Evolutionary conservation across 805 yeast species (phyloP), one percentile per base, ranked within the genome.

Genomic region (Aciculoconidium aculeatum): DNA sequence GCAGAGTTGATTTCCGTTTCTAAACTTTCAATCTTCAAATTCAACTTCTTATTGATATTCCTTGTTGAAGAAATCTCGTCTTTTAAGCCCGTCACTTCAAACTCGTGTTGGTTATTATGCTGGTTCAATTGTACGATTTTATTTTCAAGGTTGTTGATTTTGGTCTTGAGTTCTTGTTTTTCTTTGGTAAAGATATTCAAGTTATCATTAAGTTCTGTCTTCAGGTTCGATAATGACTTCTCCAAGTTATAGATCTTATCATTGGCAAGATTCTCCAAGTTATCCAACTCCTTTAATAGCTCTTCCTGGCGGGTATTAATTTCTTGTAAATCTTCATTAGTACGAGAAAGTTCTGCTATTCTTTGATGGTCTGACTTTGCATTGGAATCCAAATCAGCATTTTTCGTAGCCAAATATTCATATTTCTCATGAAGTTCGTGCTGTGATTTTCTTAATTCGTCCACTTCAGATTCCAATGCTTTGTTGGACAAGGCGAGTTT

Each of bases 1-100:
- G 37, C 28, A 5, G 38, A 18, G 45, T 49, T 38, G 10, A 37
- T 31, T 21, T 68, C 69, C 2, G 48, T 48, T 16, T 56, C 57
- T 23, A 58, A 45, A 6, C 42, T 44, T 15, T 42, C 39, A 2
- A 59, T 34, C 32, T 33, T 35, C 22, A 30, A 21, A n/a, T 21
- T 31, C 21, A 29, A 13, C 11, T 20, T 30, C 17, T 17, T 31
- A 16, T 11, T 33, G 25, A 24, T 25, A 10, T 19, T 29, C n/a
- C 20, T 36, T 11, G 31, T 21, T n/a, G 31, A 36, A 15, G 21
- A 27, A 26, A 29, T 22, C 21, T 33, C 35, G 9, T 18, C 30
- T 18, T 26, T 30, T 17, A 30, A 34, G 20, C 22, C 20, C 9
- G 21, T 6, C 10, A 16, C 27, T 23, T 30, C 20, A 5, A 22